Percentiles rank a stretch among this genome's conserved stretches.
These are phyloP conservation scores for Acanthamoeba sp. DNA, from an alignment of 208 protist species.

Conservation along the genomic window DNA sequence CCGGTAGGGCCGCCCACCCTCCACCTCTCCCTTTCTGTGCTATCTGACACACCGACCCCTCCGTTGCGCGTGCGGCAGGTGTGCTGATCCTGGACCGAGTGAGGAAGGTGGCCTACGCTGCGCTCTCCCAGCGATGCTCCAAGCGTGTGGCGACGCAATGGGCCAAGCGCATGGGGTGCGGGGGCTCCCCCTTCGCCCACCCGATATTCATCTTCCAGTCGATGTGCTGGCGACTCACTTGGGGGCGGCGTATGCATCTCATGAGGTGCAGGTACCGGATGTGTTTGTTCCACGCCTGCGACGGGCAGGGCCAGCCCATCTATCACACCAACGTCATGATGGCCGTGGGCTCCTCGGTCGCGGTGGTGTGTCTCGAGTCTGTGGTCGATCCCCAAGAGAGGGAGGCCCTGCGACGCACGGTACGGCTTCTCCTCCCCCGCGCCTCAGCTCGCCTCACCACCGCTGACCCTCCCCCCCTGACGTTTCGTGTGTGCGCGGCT, in stretches of 20 bases:
- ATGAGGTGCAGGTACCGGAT: conserved; percentile 76
- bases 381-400: conserved; percentile 70
- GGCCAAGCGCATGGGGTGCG: conserved; percentile 70
- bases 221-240: too few species aligned
- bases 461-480: too few species aligned
- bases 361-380: conserved; percentile 78
- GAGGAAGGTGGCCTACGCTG: conserved; percentile 73
- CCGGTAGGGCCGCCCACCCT: neutral
- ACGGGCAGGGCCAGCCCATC: conserved; percentile 80
- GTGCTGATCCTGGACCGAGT: conserved; percentile 64
- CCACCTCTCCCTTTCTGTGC: neutral
- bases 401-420: conserved; percentile 45
- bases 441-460: neutral
- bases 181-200: neutral
- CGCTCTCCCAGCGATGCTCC: conserved; percentile 71
- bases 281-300: conserved; percentile 77
- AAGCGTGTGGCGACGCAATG: conserved; percentile 73
- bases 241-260: too few species aligned
- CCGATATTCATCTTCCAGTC: too few species aligned
- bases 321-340: conserved; percentile 91
- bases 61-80: neutral
- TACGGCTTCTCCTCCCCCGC: neutral
- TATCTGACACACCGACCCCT: too few species aligned
- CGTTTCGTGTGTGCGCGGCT: too few species aligned
- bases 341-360: conserved; percentile 80